Percentiles rank a stretch among this genome's conserved stretches.
phyloP scores from a whole-genome alignment of 306 rosid genomes.

The Cucumis cinereus region DNA sequence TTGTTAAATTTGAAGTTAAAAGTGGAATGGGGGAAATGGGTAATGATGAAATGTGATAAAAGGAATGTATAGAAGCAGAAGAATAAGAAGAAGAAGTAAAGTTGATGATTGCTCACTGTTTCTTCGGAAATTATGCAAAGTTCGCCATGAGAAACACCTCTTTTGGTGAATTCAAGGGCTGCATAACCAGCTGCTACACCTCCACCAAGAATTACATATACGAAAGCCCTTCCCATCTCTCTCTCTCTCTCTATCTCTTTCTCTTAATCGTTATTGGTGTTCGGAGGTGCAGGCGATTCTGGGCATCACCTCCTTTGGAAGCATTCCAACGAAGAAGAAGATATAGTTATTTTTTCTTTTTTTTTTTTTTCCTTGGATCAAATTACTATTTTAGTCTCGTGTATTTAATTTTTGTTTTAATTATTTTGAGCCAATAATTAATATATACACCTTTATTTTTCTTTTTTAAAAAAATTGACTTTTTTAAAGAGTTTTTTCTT shows the following conservation, averaged over 20 bases:
- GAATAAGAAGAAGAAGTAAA: neutral
- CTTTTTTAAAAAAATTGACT: too few species aligned
- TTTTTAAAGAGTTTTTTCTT: too few species aligned
- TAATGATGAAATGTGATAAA: neutral
- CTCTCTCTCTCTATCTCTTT: neutral
- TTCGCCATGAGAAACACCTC: slow-evolving; percentile 74
- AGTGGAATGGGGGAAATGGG: neutral
- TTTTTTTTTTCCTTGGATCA: neutral
- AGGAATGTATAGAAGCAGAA: neutral
- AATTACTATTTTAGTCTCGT: neutral
- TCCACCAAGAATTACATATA: slow-evolving; percentile 93
- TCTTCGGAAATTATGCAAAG: slow-evolving; percentile 96
- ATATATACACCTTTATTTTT: too few species aligned
- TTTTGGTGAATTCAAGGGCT: slow-evolving; percentile 74
- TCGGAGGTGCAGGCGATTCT: slow-evolving; percentile 5
- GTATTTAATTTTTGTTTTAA: too few species aligned
- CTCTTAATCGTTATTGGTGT: neutral
- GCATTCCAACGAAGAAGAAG: neutral
- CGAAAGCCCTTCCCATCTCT: slow-evolving; percentile 85
- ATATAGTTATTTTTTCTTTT: neutral
- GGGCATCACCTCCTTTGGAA: slow-evolving; percentile 6
- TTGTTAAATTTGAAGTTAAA: neutral
- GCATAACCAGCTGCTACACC: slow-evolving; percentile 99
- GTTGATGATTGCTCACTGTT: slow-evolving; percentile 28
- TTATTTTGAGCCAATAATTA: too few species aligned